Evolutionary conservation across 352 stramenopile genomes (phyloP).

Genomic region (Phytopythium helicoides): DNA sequence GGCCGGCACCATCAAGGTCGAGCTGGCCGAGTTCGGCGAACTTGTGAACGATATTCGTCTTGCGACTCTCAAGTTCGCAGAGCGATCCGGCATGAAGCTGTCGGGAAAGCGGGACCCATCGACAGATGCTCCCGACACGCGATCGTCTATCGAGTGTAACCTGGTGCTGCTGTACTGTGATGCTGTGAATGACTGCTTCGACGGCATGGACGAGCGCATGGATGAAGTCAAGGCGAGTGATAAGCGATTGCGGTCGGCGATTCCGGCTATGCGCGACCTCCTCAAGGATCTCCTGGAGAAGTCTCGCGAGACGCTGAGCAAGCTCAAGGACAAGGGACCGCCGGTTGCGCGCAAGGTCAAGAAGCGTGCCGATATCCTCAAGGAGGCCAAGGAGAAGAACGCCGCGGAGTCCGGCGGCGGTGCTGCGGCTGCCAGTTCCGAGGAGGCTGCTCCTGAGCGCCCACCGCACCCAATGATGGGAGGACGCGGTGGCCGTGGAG

Average conservation of each 20-base stretch:
- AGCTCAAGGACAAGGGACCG: conserved; percentile 69
- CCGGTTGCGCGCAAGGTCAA: conserved; percentile 58
- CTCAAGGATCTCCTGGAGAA: conserved; percentile 68
- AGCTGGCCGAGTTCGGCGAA: conserved; percentile 77
- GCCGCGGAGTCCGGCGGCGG: conserved; percentile 42
- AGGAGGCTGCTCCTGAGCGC: conserved; percentile 22
- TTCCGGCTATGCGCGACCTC: conserved; percentile 56
- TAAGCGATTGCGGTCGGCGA: conserved; percentile 71
- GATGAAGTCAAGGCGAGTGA: conserved; percentile 81
- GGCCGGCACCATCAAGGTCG: conserved; percentile 84
- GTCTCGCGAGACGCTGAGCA: conserved; percentile 44
- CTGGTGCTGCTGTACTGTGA: conserved; percentile 65
- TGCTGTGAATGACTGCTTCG: conserved; percentile 65
- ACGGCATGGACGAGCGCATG: conserved; percentile 79
- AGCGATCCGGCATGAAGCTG: conserved; percentile 85
- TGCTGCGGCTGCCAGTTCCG: conserved; percentile 11
- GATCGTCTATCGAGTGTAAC: conserved; percentile 71
- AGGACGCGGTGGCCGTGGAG: conserved; percentile 17
- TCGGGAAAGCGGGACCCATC: conserved; percentile 74
- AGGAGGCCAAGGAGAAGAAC: conserved; percentile 88
- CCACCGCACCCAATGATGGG: conserved; percentile 55
- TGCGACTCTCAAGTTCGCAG: conserved; percentile 72
- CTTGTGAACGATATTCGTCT: conserved; percentile 82
- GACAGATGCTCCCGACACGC: conserved; percentile 67
- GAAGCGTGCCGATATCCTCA: conserved; percentile 69